Conservation (phyloP, 2,329 filamentous ascomycete species). For the Ophiostoma sp. region DNA sequence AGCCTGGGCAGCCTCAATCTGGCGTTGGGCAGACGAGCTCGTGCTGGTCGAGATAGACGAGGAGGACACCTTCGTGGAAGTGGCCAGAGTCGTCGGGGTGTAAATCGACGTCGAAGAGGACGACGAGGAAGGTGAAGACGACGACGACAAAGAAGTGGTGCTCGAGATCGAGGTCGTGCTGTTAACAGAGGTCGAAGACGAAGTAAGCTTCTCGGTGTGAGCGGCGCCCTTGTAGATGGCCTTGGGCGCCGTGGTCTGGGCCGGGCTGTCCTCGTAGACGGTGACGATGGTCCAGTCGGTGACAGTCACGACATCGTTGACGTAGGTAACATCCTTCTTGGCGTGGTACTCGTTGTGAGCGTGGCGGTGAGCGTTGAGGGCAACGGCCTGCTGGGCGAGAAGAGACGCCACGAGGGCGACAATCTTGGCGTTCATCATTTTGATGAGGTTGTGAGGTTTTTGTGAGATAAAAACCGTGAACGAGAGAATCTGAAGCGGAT, state of each 20-base stretch:
- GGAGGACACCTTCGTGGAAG: slow-evolving; percentile 16
- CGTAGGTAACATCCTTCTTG: slow-evolving; percentile 39
- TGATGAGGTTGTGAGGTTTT: slow-evolving; percentile 10
- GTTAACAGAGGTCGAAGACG: slow-evolving; percentile 23
- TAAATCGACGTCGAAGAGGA: slow-evolving; percentile 5
- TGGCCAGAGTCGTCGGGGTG: slow-evolving; percentile 26
- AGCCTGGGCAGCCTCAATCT: slow-evolving; percentile 5
- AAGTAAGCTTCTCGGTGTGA: slow-evolving; percentile 21
- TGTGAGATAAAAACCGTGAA: not conserved
- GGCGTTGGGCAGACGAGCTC: not conserved
- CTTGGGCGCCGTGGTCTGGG: slow-evolving; percentile 25
- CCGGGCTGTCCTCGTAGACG: slow-evolving; percentile 37
- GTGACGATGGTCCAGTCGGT: slow-evolving; percentile 48
- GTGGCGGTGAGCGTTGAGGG: slow-evolving; percentile 46
- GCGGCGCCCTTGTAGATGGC: slow-evolving; percentile 30
- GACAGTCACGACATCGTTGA: slow-evolving; percentile 39
- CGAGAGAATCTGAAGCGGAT: not conserved
- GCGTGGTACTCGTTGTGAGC: slow-evolving; percentile 40
- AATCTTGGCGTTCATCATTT: slow-evolving; percentile 33
- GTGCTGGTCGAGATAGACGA: not conserved
- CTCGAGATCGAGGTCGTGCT: slow-evolving; percentile 14
- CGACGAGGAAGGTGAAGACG: not conserved
- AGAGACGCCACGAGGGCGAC: slow-evolving; percentile 46
- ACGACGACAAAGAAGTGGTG: not conserved
- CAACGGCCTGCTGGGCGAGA: slow-evolving; percentile 46